Evolutionary conservation across 768 basidiomycete species (phyloP), one percentile per base, ranked within the genome.

Genomic region (Phanerochaete sordida): DNA sequence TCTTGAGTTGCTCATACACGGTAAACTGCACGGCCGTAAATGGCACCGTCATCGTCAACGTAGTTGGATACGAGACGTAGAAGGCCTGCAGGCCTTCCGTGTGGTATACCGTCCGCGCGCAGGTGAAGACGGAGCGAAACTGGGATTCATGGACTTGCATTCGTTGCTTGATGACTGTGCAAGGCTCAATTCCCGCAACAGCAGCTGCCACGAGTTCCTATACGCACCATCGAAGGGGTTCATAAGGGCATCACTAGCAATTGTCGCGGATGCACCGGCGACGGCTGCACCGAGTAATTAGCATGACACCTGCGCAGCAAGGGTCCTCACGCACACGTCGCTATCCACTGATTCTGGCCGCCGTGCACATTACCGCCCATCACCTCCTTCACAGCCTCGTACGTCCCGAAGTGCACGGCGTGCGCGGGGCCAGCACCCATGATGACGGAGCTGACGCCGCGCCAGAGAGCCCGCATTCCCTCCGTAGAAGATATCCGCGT

Each of bases 11-110:
- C 73, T 98, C 97, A 76, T 99, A 99, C 8, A 93, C 91, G 8
- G 93, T 92, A 76, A 93, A 98, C 73, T 99, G 97, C 50, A 95
- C 95, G 57, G 97, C 97, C 66, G 95, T 98, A 79, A 98, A 98
- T 2, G 97, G 97, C 60, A 99, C 91, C 47, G 93, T 88, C 81
- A 99, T 98, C 64, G 85, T 92, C 67, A 99, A 80, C 3, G 97
- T 99, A 16, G 97, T 99, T 23, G 97, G 97, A 75, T 99, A 99
- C 4, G 97, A 99, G 60, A 99, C 86, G 75, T 98, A 99, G 80
- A 99, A 98, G 9, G 97, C 97, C 37, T 76, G 67, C 48, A 97
- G 72, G 39, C 97, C 97, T 75, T 99, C 97, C 35, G 77, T 85
- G 46, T 75, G 82, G 75, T 93, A 94, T 54, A 99, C 90, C 13